Base-by-base conservation (phyloP, 2,329 filamentous ascomycete species). In the Kalmusia sp. region DNA sequence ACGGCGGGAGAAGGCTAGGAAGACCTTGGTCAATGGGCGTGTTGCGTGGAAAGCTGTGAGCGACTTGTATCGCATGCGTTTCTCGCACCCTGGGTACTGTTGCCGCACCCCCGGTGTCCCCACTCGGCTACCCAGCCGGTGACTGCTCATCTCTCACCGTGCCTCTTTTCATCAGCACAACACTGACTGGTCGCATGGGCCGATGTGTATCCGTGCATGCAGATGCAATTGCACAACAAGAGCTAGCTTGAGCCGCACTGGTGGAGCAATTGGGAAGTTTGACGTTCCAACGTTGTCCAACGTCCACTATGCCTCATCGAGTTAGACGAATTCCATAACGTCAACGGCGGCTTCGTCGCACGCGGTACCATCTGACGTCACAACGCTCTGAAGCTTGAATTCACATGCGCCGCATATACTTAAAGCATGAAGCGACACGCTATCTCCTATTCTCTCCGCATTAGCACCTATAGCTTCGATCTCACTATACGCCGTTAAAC, bases 311-410 rank as follows among this genome's bases (percentile, higher is more conserved):
- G 4, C 44, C 24, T n/a, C 5, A 28, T 22, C 7, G n/a, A 1
- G 44, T 47, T 47, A 37, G 33, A 17, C 11, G 25, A 27, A 25
- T 17, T 19, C 30, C 17, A 14, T 14, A n/a, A 6, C 28, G 17
- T 21, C 12, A 25, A 6, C 38, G 17, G 12, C 21, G 17, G 27
- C 44, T 22, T 47, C 21, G 38, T 21, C 33, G 24, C 33, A 24
- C 8, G n/a, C 21, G 33, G 24, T 9, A 30, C 48, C 22, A 15
- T 17, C 28, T 50, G 48, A 50, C 48, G 48, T 50, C 48, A 50
- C 28, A 27, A 19, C n/a, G 9, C 8, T 15, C 38, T 9, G 30
- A 50, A 44, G 28, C 38, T 35, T 34, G 38, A 37, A 37, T 21
- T 27, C 47, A n/a, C 37, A 40, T 34, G 35, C 11, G 7, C 11